Evolutionary conservation across 768 basidiomycete species (phyloP), one percentile per base, ranked within the genome.

Genomic region (Megacollybia marginata): DNA sequence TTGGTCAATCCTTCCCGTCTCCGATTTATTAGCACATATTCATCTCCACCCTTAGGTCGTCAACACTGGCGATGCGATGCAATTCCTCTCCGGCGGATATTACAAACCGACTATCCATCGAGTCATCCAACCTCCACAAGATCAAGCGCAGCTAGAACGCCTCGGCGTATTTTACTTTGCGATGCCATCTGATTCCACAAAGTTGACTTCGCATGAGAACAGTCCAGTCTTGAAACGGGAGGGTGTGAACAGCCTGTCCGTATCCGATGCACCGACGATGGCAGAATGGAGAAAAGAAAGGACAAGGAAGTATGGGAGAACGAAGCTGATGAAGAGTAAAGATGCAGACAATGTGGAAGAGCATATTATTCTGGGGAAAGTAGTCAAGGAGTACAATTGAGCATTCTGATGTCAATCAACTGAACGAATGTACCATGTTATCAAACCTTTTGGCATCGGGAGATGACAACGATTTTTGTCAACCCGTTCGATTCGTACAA

Each of bases 61-160:
- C 44, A 83, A 83, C 47, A 70, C 76, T 0, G 82, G 81, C 5
- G 82, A 83, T 51, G 72, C 73, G 0, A 58, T 85, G 53, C 75
- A 82, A 47, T 79, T 82, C 56, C 67, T 83, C 18, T 79, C 78
- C 1, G 80, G 82, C 1, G 80, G 80, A 1, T 81, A 67, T 54
- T 82, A 82, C 62, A 72, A 69, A 32, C 75, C 73, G 11, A 82
- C 81, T 1, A 74, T 82, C 46, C 82, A 83, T 46, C 74, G 80
- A 12, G 80, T 83, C 15, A 67, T 80, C 3, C 76, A 77, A 54
- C 82, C 80, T 2, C 82, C 80, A 9, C 55, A 58, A 0, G 79
- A 82, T 52, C 82, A 83, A 54, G 73, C 64, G 31, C 60, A 58
- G 31, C 63, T 69, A 52, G 66, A 74, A 13, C 75, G 81, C 9